Conservation (phyloP, 1,139 yeast species). For the Candida dubliniensis region DNA sequence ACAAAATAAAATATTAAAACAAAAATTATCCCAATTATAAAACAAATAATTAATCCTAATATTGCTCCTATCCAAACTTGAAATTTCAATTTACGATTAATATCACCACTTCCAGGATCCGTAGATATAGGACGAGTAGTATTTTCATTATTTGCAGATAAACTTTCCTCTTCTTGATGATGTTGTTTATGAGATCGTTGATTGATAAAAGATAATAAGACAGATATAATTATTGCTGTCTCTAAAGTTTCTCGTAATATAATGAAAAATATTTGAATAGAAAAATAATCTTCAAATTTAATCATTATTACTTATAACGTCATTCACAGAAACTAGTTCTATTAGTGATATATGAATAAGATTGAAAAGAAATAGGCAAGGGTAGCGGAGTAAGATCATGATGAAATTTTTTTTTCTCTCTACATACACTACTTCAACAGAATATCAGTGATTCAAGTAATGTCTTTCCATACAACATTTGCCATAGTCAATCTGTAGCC, state of each 20-base stretch:
- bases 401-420: too few relatives aligned
- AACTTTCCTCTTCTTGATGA: neutral
- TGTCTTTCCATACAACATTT: too few relatives aligned
- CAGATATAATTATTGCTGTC: conserved; percentile 85
- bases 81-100: conserved; percentile 35
- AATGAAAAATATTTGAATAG: conserved; percentile 81
- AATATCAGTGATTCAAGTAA: too few relatives aligned
- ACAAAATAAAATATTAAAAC: conserved; percentile 73
- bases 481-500: too few relatives aligned
- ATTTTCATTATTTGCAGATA: neutral
- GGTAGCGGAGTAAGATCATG: too few relatives aligned
- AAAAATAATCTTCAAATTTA: conserved; percentile 53
- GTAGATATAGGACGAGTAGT: too few relatives aligned
- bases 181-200: conserved; percentile 40
- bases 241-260: conserved; percentile 85
- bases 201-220: conserved; percentile 74
- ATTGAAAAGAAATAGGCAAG: neutral
- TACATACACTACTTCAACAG: too few relatives aligned
- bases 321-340: too few relatives aligned
- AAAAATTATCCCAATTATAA: conserved; percentile 73
- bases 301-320: conserved; percentile 12
- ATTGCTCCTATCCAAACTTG: conserved; percentile 89
- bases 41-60: conserved; percentile 70
- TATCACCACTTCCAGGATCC: too few relatives aligned
- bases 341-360: neutral